Conservation (phyloP, 2,329 filamentous ascomycete genomes). For the Aspergillus cejpii region DNA sequence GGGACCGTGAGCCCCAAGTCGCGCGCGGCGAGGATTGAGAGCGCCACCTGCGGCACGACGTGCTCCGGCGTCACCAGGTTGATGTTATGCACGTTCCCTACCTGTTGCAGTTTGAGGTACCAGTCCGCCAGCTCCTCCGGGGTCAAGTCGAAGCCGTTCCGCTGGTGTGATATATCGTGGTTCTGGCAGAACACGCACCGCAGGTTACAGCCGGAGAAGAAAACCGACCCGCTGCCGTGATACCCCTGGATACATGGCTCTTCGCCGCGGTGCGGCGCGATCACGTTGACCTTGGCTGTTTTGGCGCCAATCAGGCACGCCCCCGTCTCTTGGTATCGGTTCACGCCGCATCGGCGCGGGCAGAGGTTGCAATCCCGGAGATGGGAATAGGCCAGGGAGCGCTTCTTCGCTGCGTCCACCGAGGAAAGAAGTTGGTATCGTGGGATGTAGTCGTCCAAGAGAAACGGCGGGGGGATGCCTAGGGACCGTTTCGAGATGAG, state of each 20-base stretch:
- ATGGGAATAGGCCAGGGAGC: slow-evolving; percentile 66
- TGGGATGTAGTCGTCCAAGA: slow-evolving; percentile 68
- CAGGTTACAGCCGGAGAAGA: slow-evolving; percentile 71
- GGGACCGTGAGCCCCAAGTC: slow-evolving; percentile 64
- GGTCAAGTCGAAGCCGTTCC: slow-evolving; percentile 71
- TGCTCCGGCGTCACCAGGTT: slow-evolving; percentile 83
- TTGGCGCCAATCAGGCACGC: slow-evolving; percentile 68
- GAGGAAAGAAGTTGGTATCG: slow-evolving; percentile 64
- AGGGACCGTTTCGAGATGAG: slow-evolving; percentile 31
- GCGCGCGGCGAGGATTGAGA: slow-evolving; percentile 66
- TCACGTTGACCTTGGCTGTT: slow-evolving; percentile 71
- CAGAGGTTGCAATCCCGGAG: slow-evolving; percentile 75
- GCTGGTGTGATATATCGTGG: slow-evolving; percentile 72
- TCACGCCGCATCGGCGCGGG: slow-evolving; percentile 68
- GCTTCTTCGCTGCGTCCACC: slow-evolving; percentile 64
- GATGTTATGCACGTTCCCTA: slow-evolving; percentile 81
- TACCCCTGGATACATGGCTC: slow-evolving; percentile 78
- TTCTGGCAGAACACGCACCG: slow-evolving; percentile 73
- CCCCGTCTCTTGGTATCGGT: slow-evolving; percentile 72
- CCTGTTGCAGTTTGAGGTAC: slow-evolving; percentile 74
- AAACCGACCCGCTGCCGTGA: slow-evolving; percentile 71
- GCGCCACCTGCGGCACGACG: slow-evolving; percentile 72
- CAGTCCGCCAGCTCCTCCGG: slow-evolving; percentile 73
- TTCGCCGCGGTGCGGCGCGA: slow-evolving; percentile 80
- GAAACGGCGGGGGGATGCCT: slow-evolving; percentile 57